These are phyloP conservation scores for Leccinum disarticulatum DNA, from an alignment of 768 basidiomycete species.

Conservation along the genomic window DNA sequence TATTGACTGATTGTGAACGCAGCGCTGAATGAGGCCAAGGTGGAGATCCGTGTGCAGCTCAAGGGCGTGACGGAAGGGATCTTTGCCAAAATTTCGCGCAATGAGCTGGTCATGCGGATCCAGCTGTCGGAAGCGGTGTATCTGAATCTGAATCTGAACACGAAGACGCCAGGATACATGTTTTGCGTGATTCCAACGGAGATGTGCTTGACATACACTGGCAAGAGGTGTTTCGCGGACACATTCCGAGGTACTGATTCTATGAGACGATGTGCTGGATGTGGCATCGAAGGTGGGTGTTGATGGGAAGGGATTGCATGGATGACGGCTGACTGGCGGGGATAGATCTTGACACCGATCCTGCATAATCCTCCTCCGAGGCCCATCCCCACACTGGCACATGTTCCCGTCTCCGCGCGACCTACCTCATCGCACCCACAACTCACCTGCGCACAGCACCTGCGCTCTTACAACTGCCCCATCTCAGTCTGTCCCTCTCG, in stretches of 20 bases:
- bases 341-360: slow-evolving; percentile 89
- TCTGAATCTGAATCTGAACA: slow-evolving; percentile 84
- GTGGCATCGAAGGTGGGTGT: slow-evolving; percentile 89
- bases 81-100: slow-evolving; percentile 93
- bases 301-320: not conserved
- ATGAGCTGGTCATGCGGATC: slow-evolving; percentile 96
- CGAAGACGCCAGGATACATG: slow-evolving; percentile 77
- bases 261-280: slow-evolving; percentile 95
- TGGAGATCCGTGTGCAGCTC: slow-evolving; percentile 96
- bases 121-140: slow-evolving; percentile 94
- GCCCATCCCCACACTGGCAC: slow-evolving; percentile 36
- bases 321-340: slow-evolving; percentile 5
- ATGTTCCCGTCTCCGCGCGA: slow-evolving; percentile 26
- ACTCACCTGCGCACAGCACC: slow-evolving; percentile 38
- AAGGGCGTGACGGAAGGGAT: slow-evolving; percentile 97
- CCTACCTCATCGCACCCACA: slow-evolving; percentile 46
- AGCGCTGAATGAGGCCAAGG: slow-evolving; percentile 98
- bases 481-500: slow-evolving; percentile 35
- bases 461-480: slow-evolving; percentile 27
- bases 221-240: slow-evolving; percentile 88
- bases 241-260: slow-evolving; percentile 92
- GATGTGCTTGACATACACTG: slow-evolving; percentile 89
- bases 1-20: slow-evolving; percentile 12
- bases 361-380: slow-evolving; percentile 47
- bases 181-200: slow-evolving; percentile 92